Percentiles rank a stretch among this genome's conserved stretches.
Conservation (phyloP, 495 filamentous ascomycete species). For the Penicillium angulare region DNA sequence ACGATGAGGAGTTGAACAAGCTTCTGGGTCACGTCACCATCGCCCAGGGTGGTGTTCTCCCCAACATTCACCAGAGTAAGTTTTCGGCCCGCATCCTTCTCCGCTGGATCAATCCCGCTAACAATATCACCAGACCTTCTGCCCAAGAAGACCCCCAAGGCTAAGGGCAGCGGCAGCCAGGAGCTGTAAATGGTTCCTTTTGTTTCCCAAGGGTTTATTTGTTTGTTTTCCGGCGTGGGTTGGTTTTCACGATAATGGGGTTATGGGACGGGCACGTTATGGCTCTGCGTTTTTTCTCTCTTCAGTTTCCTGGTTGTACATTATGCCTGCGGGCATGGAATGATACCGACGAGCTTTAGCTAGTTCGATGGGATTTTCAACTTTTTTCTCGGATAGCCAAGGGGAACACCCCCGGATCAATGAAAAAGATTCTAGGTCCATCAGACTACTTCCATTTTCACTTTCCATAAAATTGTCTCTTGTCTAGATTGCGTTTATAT, state of each 20-base stretch:
- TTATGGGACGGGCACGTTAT: slow-evolving; percentile 76
- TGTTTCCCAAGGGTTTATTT: slow-evolving; percentile 51
- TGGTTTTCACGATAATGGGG: slow-evolving; percentile 87
- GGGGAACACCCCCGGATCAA: slow-evolving; percentile 21
- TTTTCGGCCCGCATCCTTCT: slow-evolving; percentile 20
- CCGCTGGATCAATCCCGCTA: slow-evolving; percentile 38
- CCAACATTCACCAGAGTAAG: slow-evolving; percentile 98
- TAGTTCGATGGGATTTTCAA: slow-evolving; percentile 31
- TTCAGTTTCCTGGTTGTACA: slow-evolving; percentile 84
- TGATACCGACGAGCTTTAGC: slow-evolving; percentile 43
- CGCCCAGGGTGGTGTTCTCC: slow-evolving; percentile 98
- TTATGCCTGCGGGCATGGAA: slow-evolving; percentile 77
- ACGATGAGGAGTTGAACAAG: slow-evolving; percentile 99
- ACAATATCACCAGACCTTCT: slow-evolving; percentile 73
- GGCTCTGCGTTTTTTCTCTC: slow-evolving; percentile 74
- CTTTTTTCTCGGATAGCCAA: slow-evolving; percentile 29
- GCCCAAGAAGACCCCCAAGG: slow-evolving; percentile 96
- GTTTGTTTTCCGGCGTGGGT: slow-evolving; percentile 58
- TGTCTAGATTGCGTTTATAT: too few species aligned
- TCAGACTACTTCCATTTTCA: slow-evolving; percentile 1
- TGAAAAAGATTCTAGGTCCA: slow-evolving; percentile 33
- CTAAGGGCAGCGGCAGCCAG: slow-evolving; percentile 81
- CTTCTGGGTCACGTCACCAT: slow-evolving; percentile 98
- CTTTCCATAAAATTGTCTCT: neutral
- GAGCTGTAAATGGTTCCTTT: slow-evolving; percentile 69